Evolutionary conservation across 2,329 filamentous ascomycete species (phyloP), one percentile per base, ranked within the genome.

Genomic region (Dactylonectria estremocensis): DNA sequence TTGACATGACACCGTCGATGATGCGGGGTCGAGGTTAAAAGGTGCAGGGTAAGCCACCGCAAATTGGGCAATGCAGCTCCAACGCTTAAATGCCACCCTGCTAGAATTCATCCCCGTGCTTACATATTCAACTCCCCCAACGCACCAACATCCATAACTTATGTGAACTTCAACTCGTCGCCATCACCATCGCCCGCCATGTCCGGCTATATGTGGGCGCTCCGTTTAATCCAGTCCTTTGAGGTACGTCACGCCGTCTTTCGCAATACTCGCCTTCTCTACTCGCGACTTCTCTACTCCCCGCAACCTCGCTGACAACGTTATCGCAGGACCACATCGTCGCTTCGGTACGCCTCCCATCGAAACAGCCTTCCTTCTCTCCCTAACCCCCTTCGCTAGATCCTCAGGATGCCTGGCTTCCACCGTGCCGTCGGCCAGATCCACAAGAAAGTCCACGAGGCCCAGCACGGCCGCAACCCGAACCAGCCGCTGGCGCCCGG

Each of bases 341-440:
- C 69, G 75, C 73, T 53, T 71, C 74, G 31, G 80, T 82, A 74
- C 57, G 74, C 45, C 45, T 48, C 50, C n/a, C 3, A 33, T 11
- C 18, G 43, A n/a, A 22, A 28, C 18, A 28, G 3, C 20, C 16
- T 31, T 7, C 7, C 9, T 7, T 7, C n/a, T 49, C 14, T 8
- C 52, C 50, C 69, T 60, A 54, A 69, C 71, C 58, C 61, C 5
- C 35, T 20, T 4, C 35, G 18, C 5, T 40, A 87, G 84, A 84
- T 89, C 61, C 84, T 89, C 16, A 80, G 82, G 24, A 86, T 82
- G 16, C 86, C 86, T 1, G 78, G 80, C 9, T 89, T 88, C 73
- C 87, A 89, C 68, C 83, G 83, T 67, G 82, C 82, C 3, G 87
- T 89, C 45, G 84, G 84, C 8, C 81, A 83, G n/a, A 85, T 89